Evolutionary conservation across 1,139 yeast genomes (phyloP), one percentile per base, ranked within the genome.

Genomic region (Casaregolazyma suthepensis): DNA sequence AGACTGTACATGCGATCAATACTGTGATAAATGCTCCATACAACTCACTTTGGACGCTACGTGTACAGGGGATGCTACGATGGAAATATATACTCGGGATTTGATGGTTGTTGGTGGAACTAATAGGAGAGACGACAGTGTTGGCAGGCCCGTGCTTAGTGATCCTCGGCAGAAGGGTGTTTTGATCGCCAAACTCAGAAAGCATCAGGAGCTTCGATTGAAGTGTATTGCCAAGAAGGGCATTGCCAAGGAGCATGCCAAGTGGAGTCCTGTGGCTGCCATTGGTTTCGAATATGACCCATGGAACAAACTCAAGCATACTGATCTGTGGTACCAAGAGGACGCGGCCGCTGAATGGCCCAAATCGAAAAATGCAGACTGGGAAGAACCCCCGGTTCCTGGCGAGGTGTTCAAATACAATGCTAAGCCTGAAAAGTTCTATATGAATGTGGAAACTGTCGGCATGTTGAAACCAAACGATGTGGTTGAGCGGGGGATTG

Each of bases 211-310:
- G 68, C 76, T 93, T 62, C 80, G 87, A 61, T 74, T 93, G 57
- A 84, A 87, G 59, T 93, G 99, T 72, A 87, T 93, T 59, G 99
- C 99, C 53, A 93, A 94, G 71, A 93, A 93, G 74, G 99, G 99
- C 46, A 93, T 94, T 57, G 91, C 98, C 46, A 93, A 94, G 70
- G 99, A 93, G 69, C 99, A 93, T 67, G 97, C 99, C 52, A 93
- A 93, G 67, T 93, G 99, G 99, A 85, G 95, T 5, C 97, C 99
- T 1, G 87, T 96, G 62, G 80, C 97, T 0, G 99, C 99, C n/a
- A 80, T 94, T 54, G 98, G 96, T 22, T 93, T 93, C 66, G 99
- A 93, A 71, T 93, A 93, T 66, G 99, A 93, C 67, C 99, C 99
- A n/a, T 93, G 96, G 96, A 93, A 93, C 71, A 94, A 93, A 72